phyloP scores from a whole-genome alignment of 305 asterid species.

The Solanum aculeatissimum region DNA sequence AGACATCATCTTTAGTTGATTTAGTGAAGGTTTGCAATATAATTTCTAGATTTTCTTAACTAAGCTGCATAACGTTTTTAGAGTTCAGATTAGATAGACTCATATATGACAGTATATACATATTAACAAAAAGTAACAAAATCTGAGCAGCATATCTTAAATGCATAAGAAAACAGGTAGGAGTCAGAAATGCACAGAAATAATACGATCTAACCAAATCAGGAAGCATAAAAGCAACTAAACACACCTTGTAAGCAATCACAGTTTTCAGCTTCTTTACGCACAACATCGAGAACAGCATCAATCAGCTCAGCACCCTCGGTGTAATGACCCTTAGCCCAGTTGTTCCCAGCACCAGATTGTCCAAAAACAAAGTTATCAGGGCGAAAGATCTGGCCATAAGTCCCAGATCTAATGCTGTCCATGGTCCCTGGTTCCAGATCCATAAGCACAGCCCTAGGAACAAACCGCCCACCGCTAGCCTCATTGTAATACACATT shows the following conservation, averaged over 20 bases:
- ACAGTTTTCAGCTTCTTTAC: conserved; percentile 69
- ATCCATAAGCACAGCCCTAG: conserved; percentile 73
- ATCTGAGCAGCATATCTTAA: neutral
- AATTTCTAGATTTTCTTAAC: neutral
- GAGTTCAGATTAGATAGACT: neutral
- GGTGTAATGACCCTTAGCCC: conserved; percentile 65
- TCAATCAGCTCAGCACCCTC: conserved; percentile 70
- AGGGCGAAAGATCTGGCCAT: conserved; percentile 61
- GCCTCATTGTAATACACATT: conserved; percentile 69
- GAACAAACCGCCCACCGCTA: conserved; percentile 53
- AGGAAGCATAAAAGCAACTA: neutral
- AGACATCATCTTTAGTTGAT: neutral
- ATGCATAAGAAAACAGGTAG: neutral
- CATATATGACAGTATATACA: neutral
- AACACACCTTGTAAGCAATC: conserved; percentile 58
- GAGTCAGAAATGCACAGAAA: neutral
- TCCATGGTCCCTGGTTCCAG: conserved; percentile 79
- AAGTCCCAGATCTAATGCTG: conserved; percentile 53
- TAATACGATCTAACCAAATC: neutral
- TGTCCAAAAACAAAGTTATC: conserved; percentile 66
- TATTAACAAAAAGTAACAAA: neutral
- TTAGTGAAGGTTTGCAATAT: neutral
- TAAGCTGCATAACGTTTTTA: neutral
- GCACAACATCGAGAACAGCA: conserved; percentile 69
- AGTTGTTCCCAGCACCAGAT: conserved; percentile 62